Base-by-base conservation (phyloP, 1,139 yeast genomes). In the Nakaseomyces kungkrabaensis region DNA sequence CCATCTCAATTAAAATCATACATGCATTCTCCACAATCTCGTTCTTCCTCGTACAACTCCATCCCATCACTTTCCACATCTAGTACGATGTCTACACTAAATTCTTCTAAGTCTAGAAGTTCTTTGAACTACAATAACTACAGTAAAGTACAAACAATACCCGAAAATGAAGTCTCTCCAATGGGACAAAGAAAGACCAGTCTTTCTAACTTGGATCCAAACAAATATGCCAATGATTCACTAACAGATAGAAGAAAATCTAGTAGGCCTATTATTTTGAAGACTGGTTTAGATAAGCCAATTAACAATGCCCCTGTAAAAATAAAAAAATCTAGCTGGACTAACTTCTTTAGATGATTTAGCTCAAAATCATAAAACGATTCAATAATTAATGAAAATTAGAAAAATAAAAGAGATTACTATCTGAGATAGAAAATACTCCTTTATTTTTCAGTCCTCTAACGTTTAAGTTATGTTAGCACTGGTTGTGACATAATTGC, bases 51-150 rank as follows among this genome's bases (percentile, higher is more conserved):
- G 27, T 56, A 52, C 46, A 47, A 55, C 48, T 60, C 64, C 27
- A 50, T 60, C 31, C 64, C 64, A 7, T 60, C 64, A 5, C 50
- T 60, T 47, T 56, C 57, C n/a, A 59, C 64, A 6, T 54, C 57
- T 6, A 54, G 55, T n/a, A 60, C 64, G 4, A 37, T 58, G 34
- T 60, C 63, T 5, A 55, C 61, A 1, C 45, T 54, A n/a, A 57
- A 55, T n/a, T 57, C 63, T 3, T 49, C 50, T 42, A 53, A 32
- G 44, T 52, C 49, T 32, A 46, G 41, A 43, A 47, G 26, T 41
- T 49, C 32, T 34, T 44, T 41, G 51, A 52, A 13, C 26, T 44
- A 37, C 25, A 29, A 22, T 9, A 27, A 40, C 22, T 32, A 33
- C 22, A 17, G 22, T 49, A 52, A n/a, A 49, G 49, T 38, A 26